These are phyloP conservation scores for Corrigiola litoralis DNA, from an alignment of 179 eudicot species.

Conservation along the genomic window DNA sequence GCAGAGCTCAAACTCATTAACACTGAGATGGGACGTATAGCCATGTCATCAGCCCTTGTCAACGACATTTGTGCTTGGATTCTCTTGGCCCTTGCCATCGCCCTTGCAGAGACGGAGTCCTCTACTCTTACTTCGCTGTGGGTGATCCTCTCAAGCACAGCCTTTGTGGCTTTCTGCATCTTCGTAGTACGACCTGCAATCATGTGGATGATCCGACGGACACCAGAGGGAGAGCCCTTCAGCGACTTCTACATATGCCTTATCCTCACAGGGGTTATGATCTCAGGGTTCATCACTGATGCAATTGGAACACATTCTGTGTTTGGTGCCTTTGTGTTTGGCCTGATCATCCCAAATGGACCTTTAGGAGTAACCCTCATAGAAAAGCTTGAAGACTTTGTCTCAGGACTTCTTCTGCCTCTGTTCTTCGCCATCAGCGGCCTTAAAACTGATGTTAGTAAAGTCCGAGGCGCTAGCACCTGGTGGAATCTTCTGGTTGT, in stretches of 20 bases:
- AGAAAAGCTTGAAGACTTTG: constrained; percentile 52
- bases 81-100: constrained; percentile 43
- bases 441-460: constrained; percentile 30
- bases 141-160: constrained; percentile 37
- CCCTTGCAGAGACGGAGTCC: constrained; percentile 27
- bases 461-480: constrained; percentile 3
- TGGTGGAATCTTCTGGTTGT: constrained; percentile 30
- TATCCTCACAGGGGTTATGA: constrained; percentile 49
- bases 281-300: constrained; percentile 43
- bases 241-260: constrained; percentile 40
- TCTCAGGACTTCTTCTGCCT: constrained; percentile 44
- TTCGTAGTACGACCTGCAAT: constrained; percentile 45
- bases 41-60: constrained; percentile 51
- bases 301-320: constrained; percentile 45
- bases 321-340: constrained; percentile 51
- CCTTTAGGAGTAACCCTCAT: constrained; percentile 36
- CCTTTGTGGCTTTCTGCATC: constrained; percentile 34
- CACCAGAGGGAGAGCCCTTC: constrained; percentile 44
- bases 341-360: constrained; percentile 49
- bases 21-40: constrained; percentile 51
- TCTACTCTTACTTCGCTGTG: constrained; percentile 19
- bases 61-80: constrained; percentile 47
- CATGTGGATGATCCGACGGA: constrained; percentile 39
- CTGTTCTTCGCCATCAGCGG: constrained; percentile 47
- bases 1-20: constrained; percentile 58